Evolutionary conservation across 345 rosid genomes (phyloP).

Genomic region (Populus ilicifolia): DNA sequence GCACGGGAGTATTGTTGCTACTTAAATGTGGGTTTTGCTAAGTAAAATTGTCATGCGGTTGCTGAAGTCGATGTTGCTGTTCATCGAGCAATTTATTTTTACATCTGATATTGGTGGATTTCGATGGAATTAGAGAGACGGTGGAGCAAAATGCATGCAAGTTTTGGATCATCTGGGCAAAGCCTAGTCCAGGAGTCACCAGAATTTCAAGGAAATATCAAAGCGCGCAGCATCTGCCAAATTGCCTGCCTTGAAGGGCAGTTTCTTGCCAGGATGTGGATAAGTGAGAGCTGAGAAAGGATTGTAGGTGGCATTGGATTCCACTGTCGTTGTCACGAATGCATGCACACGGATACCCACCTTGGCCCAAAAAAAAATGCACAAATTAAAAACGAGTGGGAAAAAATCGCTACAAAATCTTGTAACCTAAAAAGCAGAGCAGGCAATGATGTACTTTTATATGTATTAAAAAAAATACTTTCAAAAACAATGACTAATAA

Average conservation of each 20-base stretch:
- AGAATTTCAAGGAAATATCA: not conserved
- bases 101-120: not conserved
- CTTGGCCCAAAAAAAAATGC: not conserved
- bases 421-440: not conserved
- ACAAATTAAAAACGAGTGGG: not conserved
- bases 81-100: not conserved
- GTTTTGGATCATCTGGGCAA: not conserved
- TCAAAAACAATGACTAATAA: too few species aligned
- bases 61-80: not conserved
- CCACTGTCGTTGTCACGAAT: conserved; percentile 11
- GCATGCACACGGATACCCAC: conserved; percentile 12
- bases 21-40: not conserved
- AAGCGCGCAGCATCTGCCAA: not conserved
- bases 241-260: not conserved
- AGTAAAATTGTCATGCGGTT: not conserved
- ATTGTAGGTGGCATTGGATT: conserved; percentile 4
- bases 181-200: not conserved
- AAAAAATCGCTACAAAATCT: not conserved
- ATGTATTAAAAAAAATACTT: too few species aligned
- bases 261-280: not conserved
- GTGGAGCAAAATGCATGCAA: not conserved
- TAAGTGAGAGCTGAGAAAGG: not conserved
- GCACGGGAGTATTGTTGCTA: not conserved
- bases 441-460: not conserved
- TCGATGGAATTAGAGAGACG: not conserved